phyloP scores from a whole-genome alignment of 1,284 basidiomycete species.

The Coniferiporia weirii region DNA sequence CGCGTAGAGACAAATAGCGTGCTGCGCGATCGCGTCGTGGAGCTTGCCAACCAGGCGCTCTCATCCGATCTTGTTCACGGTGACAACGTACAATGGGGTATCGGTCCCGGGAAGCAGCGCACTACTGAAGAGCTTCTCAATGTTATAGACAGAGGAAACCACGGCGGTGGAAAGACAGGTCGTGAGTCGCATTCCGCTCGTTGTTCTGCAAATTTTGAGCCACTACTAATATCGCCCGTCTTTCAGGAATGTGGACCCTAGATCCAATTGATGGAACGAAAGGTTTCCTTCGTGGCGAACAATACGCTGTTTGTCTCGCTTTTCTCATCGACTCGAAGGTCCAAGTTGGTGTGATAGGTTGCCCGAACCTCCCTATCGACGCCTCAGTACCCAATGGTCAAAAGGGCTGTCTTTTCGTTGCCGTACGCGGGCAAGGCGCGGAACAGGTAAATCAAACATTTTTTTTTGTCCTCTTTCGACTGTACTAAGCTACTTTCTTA shows the following conservation, averaged over 20 bases:
- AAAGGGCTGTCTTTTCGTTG: slow-evolving; percentile 80
- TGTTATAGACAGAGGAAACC: slow-evolving; percentile 83
- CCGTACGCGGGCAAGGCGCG: slow-evolving; percentile 77
- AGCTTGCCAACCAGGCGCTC: slow-evolving; percentile 83
- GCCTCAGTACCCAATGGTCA: slow-evolving; percentile 51
- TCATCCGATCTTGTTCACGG: slow-evolving; percentile 45
- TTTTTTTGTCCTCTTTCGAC: not conserved
- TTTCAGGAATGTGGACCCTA: slow-evolving; percentile 80
- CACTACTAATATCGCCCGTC: slow-evolving; percentile 25
- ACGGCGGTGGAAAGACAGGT: slow-evolving; percentile 72
- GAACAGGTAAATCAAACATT: slow-evolving; percentile 49
- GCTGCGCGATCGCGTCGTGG: slow-evolving; percentile 68
- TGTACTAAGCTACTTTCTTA: slow-evolving; percentile 3
- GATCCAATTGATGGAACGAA: slow-evolving; percentile 94
- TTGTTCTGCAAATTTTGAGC: not conserved
- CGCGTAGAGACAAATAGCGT: slow-evolving; percentile 45
- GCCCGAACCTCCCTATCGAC: slow-evolving; percentile 84
- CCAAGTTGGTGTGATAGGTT: slow-evolving; percentile 89
- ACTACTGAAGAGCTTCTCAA: slow-evolving; percentile 63
- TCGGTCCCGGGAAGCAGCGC: slow-evolving; percentile 51
- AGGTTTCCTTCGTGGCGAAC: slow-evolving; percentile 93
- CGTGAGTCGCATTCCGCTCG: slow-evolving; percentile 45
- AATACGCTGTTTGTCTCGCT: slow-evolving; percentile 95
- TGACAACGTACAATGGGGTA: slow-evolving; percentile 55
- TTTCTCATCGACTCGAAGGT: slow-evolving; percentile 84